Conservation (phyloP, 108 stramenopile genomes). For the Nitzschia inconspicua region DNA sequence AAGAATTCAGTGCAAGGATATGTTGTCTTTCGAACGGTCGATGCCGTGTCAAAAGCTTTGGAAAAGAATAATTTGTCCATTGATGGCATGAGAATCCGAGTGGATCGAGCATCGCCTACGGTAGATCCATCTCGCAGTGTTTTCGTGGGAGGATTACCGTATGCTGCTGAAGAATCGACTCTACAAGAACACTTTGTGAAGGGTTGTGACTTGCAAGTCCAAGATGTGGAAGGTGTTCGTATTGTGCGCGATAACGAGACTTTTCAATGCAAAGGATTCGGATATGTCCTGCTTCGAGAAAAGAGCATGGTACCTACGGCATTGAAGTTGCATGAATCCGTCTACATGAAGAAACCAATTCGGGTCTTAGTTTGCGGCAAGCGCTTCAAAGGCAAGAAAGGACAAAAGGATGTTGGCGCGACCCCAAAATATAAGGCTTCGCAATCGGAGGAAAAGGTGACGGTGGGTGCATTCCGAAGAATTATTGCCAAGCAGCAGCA, state of each 20-base stretch:
- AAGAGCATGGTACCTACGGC: constrained; percentile 55
- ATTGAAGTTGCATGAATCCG: constrained; percentile 54
- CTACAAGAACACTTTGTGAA: constrained; percentile 58
- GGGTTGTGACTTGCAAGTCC: constrained; percentile 33
- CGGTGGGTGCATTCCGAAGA: constrained; percentile 34
- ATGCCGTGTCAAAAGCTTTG: constrained; percentile 59
- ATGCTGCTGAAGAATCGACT: constrained; percentile 63
- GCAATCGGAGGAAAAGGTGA: constrained; percentile 9
- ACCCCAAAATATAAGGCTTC: not conserved
- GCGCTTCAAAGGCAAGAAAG: constrained; percentile 57
- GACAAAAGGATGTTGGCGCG: constrained; percentile 8
- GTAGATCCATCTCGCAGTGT: constrained; percentile 62
- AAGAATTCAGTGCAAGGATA: constrained; percentile 56
- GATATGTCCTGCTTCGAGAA: constrained; percentile 65
- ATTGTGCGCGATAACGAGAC: constrained; percentile 81
- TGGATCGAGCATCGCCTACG: constrained; percentile 40
- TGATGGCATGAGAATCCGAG: constrained; percentile 34
- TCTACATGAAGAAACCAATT: constrained; percentile 60
- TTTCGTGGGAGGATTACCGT: constrained; percentile 80
- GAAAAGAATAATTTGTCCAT: constrained; percentile 55
- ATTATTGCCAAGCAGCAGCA: constrained; percentile 44
- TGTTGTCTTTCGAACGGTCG: constrained; percentile 63
- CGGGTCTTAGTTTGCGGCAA: constrained; percentile 78
- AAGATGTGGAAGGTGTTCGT: constrained; percentile 58
- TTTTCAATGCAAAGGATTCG: constrained; percentile 77